Percentiles rank a stretch among this genome's conserved stretches.
Conservation (phyloP, 805 yeast genomes). For the Hanseniaspora pseudoguilliermondii region DNA sequence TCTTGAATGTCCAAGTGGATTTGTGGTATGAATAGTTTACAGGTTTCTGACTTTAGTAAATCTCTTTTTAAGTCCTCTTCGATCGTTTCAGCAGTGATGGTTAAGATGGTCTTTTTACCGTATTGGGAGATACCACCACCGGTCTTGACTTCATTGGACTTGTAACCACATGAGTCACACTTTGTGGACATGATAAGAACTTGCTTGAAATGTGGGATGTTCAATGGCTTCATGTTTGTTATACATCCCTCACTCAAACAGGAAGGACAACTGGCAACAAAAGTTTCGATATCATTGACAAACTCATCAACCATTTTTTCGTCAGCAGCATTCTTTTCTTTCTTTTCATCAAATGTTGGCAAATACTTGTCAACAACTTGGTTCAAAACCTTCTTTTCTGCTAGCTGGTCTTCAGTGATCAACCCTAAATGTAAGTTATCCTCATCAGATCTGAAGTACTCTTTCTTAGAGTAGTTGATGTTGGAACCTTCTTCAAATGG, state of each 20-base stretch:
- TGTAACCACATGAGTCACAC: slow-evolving; percentile 87
- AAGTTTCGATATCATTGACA: slow-evolving; percentile 83
- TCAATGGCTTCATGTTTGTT: slow-evolving; percentile 92
- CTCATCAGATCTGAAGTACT: slow-evolving; percentile 73
- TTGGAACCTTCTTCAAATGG: slow-evolving; percentile 62
- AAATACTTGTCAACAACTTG: slow-evolving; percentile 13
- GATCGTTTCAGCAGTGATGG: slow-evolving; percentile 57
- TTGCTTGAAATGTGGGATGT: slow-evolving; percentile 95
- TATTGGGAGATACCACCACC: slow-evolving; percentile 90
- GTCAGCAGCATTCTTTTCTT: slow-evolving; percentile 49
- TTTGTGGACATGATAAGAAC: slow-evolving; percentile 92
- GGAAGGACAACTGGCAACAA: slow-evolving; percentile 82
- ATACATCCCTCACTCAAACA: slow-evolving; percentile 62
- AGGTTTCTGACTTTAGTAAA: slow-evolving; percentile 85
- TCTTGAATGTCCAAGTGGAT: slow-evolving; percentile 79
- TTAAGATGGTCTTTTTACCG: slow-evolving; percentile 63
- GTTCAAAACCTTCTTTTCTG: slow-evolving; percentile 25
- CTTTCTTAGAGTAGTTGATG: slow-evolving; percentile 79
- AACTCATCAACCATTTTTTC: slow-evolving; percentile 73
- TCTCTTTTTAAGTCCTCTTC: slow-evolving; percentile 84
- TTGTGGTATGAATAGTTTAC: slow-evolving; percentile 78
- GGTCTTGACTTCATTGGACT: slow-evolving; percentile 93
- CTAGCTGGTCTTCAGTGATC: slow-evolving; percentile 45
- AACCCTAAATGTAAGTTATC: slow-evolving; percentile 80
- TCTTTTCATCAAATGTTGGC: slow-evolving; percentile 12